Evolutionary conservation across 140 eudicot genomes (phyloP).

Genomic region (Flaveria floridana): DNA sequence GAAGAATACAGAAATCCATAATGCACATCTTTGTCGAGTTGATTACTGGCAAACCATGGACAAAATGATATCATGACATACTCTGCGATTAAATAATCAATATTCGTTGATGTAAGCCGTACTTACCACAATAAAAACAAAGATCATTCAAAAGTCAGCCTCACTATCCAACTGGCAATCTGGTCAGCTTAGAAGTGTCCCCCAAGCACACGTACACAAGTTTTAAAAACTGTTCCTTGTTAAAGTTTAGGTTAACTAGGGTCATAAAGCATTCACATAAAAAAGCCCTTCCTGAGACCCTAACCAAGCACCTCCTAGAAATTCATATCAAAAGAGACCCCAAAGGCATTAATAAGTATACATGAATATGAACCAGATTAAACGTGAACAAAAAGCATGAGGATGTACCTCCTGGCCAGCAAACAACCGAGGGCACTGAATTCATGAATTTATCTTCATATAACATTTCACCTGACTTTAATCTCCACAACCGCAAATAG

Average conservation of each 20-base stretch:
- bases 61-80: neutral
- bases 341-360: neutral
- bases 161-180: neutral
- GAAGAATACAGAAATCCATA: neutral
- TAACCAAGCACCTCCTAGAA: slow-evolving; percentile 44
- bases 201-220: neutral
- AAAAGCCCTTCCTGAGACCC: slow-evolving; percentile 65
- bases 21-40: neutral
- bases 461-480: slow-evolving; percentile 74
- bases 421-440: slow-evolving; percentile 60
- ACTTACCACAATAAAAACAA: neutral
- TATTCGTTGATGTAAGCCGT: neutral
- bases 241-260: slow-evolving; percentile 1
- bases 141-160: neutral
- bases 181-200: neutral
- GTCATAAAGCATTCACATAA: slow-evolving; percentile 43
- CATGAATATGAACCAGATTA: neutral
- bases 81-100: neutral
- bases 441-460: slow-evolving; percentile 59
- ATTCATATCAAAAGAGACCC: neutral
- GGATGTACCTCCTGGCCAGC: slow-evolving; percentile 62
- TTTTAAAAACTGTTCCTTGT: neutral
- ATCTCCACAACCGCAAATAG: slow-evolving; percentile 68
- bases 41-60: neutral
- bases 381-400: neutral